Conservation (phyloP, 1,284 basidiomycete genomes). For the Sporisorium iseilematis-ciliati region DNA sequence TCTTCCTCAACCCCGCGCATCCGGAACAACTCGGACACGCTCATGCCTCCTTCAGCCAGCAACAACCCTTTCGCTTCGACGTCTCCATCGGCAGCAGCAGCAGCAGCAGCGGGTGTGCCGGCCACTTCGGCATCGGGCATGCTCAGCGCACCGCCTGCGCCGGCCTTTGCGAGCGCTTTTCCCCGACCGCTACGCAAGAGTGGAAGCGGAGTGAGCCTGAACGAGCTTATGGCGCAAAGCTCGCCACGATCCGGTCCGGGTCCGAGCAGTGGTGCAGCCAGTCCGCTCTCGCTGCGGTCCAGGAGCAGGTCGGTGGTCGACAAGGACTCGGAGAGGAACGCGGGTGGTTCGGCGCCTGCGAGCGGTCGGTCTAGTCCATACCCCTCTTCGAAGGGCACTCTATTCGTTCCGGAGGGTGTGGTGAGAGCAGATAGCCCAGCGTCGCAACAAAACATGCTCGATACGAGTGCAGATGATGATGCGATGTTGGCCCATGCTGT, state of each 20-base stretch:
- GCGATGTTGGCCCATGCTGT: conserved; percentile 47
- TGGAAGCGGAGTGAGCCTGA: conserved; percentile 36
- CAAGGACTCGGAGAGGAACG: neutral
- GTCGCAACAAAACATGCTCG: conserved; percentile 29
- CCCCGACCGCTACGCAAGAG: conserved; percentile 17
- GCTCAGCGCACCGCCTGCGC: conserved; percentile 22
- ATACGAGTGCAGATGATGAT: conserved; percentile 30
- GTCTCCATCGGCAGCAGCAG: neutral
- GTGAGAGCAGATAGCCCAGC: conserved; percentile 13
- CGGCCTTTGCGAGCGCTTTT: neutral
- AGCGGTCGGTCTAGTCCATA: conserved; percentile 22
- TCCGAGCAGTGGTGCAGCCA: neutral
- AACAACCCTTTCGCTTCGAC: conserved; percentile 22
- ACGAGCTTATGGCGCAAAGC: conserved; percentile 28
- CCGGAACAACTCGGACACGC: conserved; percentile 18
- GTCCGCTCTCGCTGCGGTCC: conserved; percentile 1
- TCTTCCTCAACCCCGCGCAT: conserved; percentile 34
- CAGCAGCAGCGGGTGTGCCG: conserved; percentile 7
- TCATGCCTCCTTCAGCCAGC: conserved; percentile 8
- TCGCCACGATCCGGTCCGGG: conserved; percentile 12
- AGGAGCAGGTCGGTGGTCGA: conserved; percentile 18
- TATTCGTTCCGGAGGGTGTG: conserved; percentile 12
- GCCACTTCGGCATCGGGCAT: conserved; percentile 28
- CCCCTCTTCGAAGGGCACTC: neutral
- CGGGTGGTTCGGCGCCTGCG: conserved; percentile 13